A percentile compares a stretch with the other conserved stretches of the same genome.
Conservation (phyloP, 345 rosid genomes). For the Camelina hispida region DNA sequence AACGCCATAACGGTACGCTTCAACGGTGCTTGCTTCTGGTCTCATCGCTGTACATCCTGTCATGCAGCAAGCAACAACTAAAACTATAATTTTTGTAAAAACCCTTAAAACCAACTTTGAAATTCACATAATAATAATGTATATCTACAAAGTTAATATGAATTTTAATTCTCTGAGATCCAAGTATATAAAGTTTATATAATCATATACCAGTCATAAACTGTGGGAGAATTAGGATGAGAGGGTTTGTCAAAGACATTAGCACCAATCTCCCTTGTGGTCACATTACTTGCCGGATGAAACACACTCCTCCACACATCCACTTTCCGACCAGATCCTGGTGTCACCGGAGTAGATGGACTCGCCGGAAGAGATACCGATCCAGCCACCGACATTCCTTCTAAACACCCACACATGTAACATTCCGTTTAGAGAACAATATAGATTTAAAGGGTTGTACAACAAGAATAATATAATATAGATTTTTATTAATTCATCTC, state of each 20-base stretch:
- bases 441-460: neutral
- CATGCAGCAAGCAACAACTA: constrained; percentile 17
- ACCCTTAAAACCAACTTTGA: neutral
- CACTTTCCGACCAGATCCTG: constrained; percentile 54
- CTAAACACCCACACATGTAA: constrained; percentile 1
- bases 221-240: constrained; percentile 88
- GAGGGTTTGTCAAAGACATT: constrained; percentile 75
- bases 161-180: neutral
- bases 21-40: constrained; percentile 73
- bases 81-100: neutral
- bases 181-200: neutral
- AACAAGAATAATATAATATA: neutral
- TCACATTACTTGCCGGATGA: constrained; percentile 92
- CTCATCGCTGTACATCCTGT: constrained; percentile 89
- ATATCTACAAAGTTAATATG: neutral
- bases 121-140: too few relatives aligned
- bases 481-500: neutral
- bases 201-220: constrained; percentile 79
- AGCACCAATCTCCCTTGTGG: constrained; percentile 71
- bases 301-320: constrained; percentile 99
- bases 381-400: constrained; percentile 9
- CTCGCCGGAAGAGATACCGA: constrained; percentile 37
- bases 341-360: constrained; percentile 42
- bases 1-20: neutral
- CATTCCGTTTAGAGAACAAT: neutral